Conservation (phyloP, 2,329 filamentous ascomycete species). For the Scolecobasidium constrictum region DNA sequence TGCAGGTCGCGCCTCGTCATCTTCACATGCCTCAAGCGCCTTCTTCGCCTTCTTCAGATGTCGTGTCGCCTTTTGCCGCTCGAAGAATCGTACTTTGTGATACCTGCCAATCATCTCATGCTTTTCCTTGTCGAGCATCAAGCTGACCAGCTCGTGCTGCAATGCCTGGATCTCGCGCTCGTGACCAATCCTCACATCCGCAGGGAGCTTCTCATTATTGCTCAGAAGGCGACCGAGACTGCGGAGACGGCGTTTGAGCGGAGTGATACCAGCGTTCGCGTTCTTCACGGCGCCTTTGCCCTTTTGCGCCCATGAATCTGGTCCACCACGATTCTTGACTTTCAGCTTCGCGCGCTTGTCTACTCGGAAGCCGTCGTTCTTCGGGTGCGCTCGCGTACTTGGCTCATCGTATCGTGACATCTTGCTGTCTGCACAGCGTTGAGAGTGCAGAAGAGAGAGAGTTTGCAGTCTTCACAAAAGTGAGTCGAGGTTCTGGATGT, state of each 20-base stretch:
- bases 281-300: slow-evolving; percentile 42
- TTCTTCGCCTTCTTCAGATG: slow-evolving; percentile 54
- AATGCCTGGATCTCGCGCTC: slow-evolving; percentile 62
- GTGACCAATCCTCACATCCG: slow-evolving; percentile 55
- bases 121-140: slow-evolving; percentile 49
- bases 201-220: slow-evolving; percentile 49
- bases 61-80: slow-evolving; percentile 61
- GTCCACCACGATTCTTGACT: not conserved
- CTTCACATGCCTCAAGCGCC: slow-evolving; percentile 41
- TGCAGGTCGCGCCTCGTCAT: slow-evolving; percentile 39
- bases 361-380: not conserved
- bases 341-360: not conserved
- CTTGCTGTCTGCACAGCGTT: not conserved
- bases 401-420: not conserved
- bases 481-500: not conserved
- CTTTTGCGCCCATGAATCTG: slow-evolving; percentile 24
- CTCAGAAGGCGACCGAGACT: slow-evolving; percentile 57
- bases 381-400: not conserved
- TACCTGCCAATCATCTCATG: slow-evolving; percentile 66
- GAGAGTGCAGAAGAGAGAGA: too few relatives aligned
- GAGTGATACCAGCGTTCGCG: slow-evolving; percentile 15
- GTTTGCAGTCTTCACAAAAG: too few relatives aligned
- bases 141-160: slow-evolving; percentile 50
- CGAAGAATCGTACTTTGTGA: slow-evolving; percentile 77
- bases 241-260: slow-evolving; percentile 61